A percentile compares a stretch with the other conserved stretches of the same genome.
Evolutionary conservation across 163 green algal genomes (phyloP).

Genomic region (Chlamydomonas reinhardtii): DNA sequence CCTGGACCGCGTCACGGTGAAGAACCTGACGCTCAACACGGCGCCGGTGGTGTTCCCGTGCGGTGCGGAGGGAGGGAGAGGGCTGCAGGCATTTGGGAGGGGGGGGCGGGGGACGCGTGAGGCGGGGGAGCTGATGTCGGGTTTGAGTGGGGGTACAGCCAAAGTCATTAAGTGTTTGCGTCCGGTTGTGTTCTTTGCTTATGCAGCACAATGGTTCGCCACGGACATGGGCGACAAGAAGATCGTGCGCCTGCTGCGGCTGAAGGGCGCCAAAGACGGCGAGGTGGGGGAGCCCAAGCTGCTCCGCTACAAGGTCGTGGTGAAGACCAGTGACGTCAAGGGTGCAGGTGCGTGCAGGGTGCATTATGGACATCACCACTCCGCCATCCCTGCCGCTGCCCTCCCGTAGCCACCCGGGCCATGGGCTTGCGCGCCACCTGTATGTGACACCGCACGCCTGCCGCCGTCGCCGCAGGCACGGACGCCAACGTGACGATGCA

Average conservation of each 20-base stretch:
- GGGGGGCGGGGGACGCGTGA: no score
- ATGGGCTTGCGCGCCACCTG: no score
- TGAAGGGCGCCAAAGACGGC: not conserved
- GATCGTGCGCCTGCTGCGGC: conserved; percentile 57
- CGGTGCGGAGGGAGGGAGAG: conserved; percentile 11
- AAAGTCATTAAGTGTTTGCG: no score
- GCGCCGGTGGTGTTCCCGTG: conserved; percentile 58
- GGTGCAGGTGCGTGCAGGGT: conserved; percentile 42
- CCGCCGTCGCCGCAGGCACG: conserved; percentile 51
- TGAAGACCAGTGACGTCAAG: conserved; percentile 65
- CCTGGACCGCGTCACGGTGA: conserved; percentile 56
- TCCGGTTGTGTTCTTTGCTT: no score
- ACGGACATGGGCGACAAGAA: conserved; percentile 62
- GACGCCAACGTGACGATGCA: conserved; percentile 73
- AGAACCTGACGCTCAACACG: conserved; percentile 44
- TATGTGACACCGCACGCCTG: no score
- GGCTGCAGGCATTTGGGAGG: no score
- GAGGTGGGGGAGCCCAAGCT: conserved; percentile 17
- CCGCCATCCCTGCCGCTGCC: no score
- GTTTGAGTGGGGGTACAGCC: no score
- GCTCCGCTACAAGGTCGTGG: conserved; percentile 58
- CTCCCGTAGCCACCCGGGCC: no score
- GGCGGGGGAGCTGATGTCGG: no score
- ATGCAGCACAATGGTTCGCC: conserved; percentile 69
- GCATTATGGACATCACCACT: no score